Evolutionary conservation across 352 stramenopile genomes (phyloP).

Genomic region (Globisporangium recalcitrans): DNA sequence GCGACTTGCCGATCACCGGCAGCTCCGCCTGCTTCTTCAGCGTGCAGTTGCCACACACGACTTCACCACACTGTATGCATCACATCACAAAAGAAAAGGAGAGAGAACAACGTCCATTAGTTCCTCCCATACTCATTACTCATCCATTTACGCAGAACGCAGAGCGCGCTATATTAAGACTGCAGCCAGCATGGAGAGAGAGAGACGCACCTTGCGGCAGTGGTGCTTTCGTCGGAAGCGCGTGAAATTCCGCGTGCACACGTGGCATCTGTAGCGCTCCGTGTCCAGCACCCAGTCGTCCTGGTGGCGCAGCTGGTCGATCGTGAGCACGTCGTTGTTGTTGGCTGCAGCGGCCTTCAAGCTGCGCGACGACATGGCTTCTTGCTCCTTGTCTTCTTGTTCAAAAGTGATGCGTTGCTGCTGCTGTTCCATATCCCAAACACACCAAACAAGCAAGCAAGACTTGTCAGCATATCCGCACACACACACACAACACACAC

Average conservation of each 20-base stretch:
- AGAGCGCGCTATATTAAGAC: not conserved
- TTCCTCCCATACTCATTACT: not conserved
- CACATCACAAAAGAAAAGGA: not conserved
- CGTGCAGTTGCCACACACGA: constrained; percentile 84
- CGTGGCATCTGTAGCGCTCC: constrained; percentile 83
- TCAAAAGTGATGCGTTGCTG: not conserved
- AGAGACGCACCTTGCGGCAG: constrained; percentile 69
- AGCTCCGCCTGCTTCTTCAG: constrained; percentile 86
- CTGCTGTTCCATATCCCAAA: not conserved
- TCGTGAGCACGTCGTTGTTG: constrained; percentile 83
- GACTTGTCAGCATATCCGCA: not conserved
- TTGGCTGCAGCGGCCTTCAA: constrained; percentile 69
- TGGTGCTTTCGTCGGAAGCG: constrained; percentile 87
- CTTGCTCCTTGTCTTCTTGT: not conserved
- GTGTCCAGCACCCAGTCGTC: constrained; percentile 87
- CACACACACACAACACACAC: not conserved
- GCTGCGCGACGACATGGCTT: constrained; percentile 62
- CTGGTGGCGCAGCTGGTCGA: constrained; percentile 84
- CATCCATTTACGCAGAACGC: too few relatives aligned
- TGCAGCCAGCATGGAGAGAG: not conserved
- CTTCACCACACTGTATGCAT: constrained; percentile 64
- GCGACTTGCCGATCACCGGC: constrained; percentile 76
- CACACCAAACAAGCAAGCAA: not conserved
- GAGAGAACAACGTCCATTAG: not conserved
- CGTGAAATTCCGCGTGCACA: constrained; percentile 87